phyloP scores from a whole-genome alignment of 495 filamentous ascomycete species.

The Sphaerosporella brunnea region DNA sequence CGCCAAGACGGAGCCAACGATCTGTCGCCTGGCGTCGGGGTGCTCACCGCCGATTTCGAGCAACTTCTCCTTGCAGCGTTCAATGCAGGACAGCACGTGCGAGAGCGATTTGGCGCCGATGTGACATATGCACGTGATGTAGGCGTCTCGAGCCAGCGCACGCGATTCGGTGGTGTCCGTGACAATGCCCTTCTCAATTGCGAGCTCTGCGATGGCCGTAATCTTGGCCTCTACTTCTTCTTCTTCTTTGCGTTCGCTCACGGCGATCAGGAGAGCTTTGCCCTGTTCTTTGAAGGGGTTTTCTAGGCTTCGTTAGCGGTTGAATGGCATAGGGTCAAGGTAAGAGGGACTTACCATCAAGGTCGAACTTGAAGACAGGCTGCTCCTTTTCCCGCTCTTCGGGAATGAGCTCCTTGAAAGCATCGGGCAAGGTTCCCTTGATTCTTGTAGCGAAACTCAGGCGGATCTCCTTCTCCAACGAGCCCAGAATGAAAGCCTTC shows the following conservation, averaged over 20 bases:
- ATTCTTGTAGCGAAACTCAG: slow-evolving; percentile 92
- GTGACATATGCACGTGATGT: slow-evolving; percentile 78
- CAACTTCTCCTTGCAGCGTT: slow-evolving; percentile 84
- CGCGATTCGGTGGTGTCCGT: slow-evolving; percentile 42
- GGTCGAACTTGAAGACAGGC: slow-evolving; percentile 80
- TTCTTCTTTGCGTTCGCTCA: slow-evolving; percentile 67
- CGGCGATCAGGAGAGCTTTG: slow-evolving; percentile 54
- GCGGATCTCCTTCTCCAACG: slow-evolving; percentile 91
- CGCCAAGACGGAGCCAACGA: slow-evolving; percentile 71
- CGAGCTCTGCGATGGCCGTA: slow-evolving; percentile 55
- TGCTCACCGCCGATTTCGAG: slow-evolving; percentile 57
- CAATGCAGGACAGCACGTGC: slow-evolving; percentile 87
- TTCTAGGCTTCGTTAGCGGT: slow-evolving; percentile 30
- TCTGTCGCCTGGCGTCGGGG: slow-evolving; percentile 58
- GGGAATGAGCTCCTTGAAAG: slow-evolving; percentile 64
- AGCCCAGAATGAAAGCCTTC: slow-evolving; percentile 79
- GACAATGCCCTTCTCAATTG: slow-evolving; percentile 40
- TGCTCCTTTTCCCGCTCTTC: slow-evolving; percentile 81
- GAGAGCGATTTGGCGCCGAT: slow-evolving; percentile 89
- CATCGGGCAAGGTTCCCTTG: slow-evolving; percentile 75
- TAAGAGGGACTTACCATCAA: slow-evolving; percentile 51
- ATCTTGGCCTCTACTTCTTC: slow-evolving; percentile 65
- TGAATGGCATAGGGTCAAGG: too few relatives aligned
- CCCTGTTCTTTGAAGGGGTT: slow-evolving; percentile 69
- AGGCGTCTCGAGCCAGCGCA: slow-evolving; percentile 73